Evolutionary conservation across 768 basidiomycete species (phyloP).

Genomic region (Leccinum obscurum): DNA sequence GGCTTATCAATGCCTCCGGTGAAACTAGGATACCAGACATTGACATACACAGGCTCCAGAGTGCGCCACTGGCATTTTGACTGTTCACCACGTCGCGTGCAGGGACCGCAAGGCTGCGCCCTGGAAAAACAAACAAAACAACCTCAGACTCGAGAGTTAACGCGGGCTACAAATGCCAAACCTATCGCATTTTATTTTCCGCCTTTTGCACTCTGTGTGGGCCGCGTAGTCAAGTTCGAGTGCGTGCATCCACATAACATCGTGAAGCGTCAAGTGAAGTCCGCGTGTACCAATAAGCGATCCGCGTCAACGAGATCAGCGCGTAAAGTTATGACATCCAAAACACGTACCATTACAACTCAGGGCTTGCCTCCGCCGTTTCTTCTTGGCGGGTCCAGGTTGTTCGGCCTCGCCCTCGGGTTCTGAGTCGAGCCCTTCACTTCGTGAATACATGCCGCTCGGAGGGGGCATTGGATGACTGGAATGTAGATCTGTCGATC

Average conservation of each 20-base stretch:
- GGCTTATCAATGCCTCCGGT: slow-evolving; percentile 12
- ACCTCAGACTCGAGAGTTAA: slow-evolving; percentile 11
- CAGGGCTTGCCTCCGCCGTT: slow-evolving; percentile 75
- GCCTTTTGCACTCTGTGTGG: slow-evolving; percentile 72
- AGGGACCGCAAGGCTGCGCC: slow-evolving; percentile 79
- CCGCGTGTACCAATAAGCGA: neutral
- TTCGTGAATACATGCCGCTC: slow-evolving; percentile 28
- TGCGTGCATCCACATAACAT: neutral
- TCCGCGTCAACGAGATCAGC: slow-evolving; percentile 20
- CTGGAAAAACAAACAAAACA: slow-evolving; percentile 40
- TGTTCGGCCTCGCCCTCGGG: slow-evolving; percentile 50
- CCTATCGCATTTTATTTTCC: slow-evolving; percentile 90
- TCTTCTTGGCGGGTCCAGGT: slow-evolving; percentile 75
- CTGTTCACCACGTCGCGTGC: slow-evolving; percentile 77
- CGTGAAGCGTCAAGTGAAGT: slow-evolving; percentile 3
- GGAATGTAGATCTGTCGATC: slow-evolving; percentile 30
- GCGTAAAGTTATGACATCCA: slow-evolving; percentile 16
- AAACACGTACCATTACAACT: slow-evolving; percentile 74
- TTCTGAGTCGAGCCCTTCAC: slow-evolving; percentile 53
- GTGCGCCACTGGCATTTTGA: slow-evolving; percentile 82
- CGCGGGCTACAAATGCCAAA: slow-evolving; percentile 32
- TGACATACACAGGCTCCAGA: slow-evolving; percentile 74
- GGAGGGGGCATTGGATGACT: slow-evolving; percentile 22
- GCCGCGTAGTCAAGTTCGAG: slow-evolving; percentile 11
- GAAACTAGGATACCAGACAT: slow-evolving; percentile 1